Percentiles rank a stretch among this genome's conserved stretches.
These are phyloP conservation scores for Paramarasmius palmivorus DNA, from an alignment of 1,284 basidiomycete genomes.

Conservation along the genomic window DNA sequence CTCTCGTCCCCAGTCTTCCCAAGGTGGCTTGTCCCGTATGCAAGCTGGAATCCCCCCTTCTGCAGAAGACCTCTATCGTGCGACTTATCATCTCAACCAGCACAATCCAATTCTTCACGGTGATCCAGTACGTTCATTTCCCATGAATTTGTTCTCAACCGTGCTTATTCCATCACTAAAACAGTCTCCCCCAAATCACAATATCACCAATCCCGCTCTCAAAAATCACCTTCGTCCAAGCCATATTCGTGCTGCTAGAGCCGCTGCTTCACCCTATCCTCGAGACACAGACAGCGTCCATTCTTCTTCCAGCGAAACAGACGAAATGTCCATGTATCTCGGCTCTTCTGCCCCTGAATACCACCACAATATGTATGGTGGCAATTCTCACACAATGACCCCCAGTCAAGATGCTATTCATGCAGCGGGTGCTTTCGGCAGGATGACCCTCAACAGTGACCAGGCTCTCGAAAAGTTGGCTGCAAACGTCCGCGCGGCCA, in stretches of 20 bases:
- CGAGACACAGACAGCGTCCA: conserved; percentile 82
- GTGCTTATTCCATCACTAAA: conserved; percentile 42
- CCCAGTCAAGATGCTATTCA: conserved; percentile 66
- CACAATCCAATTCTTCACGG: conserved; percentile 33
- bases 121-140: conserved; percentile 41
- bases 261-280: conserved; percentile 77
- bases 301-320: conserved; percentile 82
- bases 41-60: conserved; percentile 48
- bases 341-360: conserved; percentile 57
- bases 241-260: conserved; percentile 76
- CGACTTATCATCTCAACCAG: conserved; percentile 50
- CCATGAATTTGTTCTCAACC: conserved; percentile 34
- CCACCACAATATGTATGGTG: conserved; percentile 52
- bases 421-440: conserved; percentile 65
- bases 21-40: conserved; percentile 56
- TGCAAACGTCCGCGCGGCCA: conserved; percentile 82
- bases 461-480: conserved; percentile 83
- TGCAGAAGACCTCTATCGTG: conserved; percentile 67
- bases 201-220: conserved; percentile 66
- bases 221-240: conserved; percentile 72
- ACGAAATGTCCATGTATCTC: conserved; percentile 79
- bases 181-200: conserved; percentile 73
- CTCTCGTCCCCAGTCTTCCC: conserved; percentile 76
- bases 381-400: conserved; percentile 46
- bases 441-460: conserved; percentile 73